Percentiles rank a stretch among this genome's conserved stretches.
Conservation (phyloP, 2,329 filamentous ascomycete species). For the Pestalotiopsis sp. region DNA sequence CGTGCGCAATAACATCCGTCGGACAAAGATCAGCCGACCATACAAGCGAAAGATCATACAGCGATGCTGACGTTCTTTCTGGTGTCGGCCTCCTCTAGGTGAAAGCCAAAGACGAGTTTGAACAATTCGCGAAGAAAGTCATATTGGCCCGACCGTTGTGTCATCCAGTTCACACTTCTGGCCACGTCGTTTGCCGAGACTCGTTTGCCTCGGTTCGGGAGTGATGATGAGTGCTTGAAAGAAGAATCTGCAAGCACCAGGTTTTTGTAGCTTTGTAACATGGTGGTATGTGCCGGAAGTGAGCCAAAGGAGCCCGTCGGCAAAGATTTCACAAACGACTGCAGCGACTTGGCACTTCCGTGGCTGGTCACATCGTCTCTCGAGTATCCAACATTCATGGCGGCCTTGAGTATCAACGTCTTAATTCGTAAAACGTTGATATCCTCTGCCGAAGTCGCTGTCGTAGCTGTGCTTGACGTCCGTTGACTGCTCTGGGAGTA, state of each 20-base stretch:
- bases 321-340: slow-evolving; percentile 75
- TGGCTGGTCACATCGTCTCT: slow-evolving; percentile 55
- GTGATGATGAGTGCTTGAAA: slow-evolving; percentile 56
- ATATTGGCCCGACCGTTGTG: slow-evolving; percentile 70
- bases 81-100: slow-evolving; percentile 74
- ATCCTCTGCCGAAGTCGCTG: slow-evolving; percentile 70
- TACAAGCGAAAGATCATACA: slow-evolving; percentile 38
- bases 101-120: slow-evolving; percentile 81
- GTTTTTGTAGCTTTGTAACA: slow-evolving; percentile 80
- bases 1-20: no score
- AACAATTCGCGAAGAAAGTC: slow-evolving; percentile 82
- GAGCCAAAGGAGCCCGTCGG: slow-evolving; percentile 79
- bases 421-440: slow-evolving; percentile 78
- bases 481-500: slow-evolving; percentile 73
- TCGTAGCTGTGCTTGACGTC: slow-evolving; percentile 73
- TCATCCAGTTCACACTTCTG: slow-evolving; percentile 78
- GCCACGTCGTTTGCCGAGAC: slow-evolving; percentile 76
- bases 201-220: slow-evolving; percentile 60
- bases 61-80: slow-evolving; percentile 67
- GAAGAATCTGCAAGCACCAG: slow-evolving; percentile 74
- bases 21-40: not conserved
- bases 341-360: slow-evolving; percentile 58
- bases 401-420: slow-evolving; percentile 79
- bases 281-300: slow-evolving; percentile 66
- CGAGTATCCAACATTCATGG: slow-evolving; percentile 80